phyloP scores from a whole-genome alignment of 148 eudicot species.

The Camellia lanceoleosa region DNA sequence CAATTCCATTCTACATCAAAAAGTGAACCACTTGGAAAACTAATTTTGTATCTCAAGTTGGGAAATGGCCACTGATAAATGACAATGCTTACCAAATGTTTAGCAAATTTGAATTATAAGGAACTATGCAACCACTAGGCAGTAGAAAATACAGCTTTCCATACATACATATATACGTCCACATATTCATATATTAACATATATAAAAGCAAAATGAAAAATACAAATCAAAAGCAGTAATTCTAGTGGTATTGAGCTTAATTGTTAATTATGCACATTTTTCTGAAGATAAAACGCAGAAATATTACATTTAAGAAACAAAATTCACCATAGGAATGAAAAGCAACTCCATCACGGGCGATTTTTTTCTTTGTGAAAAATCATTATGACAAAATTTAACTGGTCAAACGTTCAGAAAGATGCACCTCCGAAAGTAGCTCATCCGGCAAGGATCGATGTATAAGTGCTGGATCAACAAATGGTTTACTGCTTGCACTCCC shows the following conservation, averaged over 20 bases:
- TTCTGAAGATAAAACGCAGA: not conserved
- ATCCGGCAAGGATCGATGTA: constrained; percentile 80
- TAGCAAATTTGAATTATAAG: no score
- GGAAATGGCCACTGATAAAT: no score
- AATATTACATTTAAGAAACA: not conserved
- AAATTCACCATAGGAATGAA: not conserved
- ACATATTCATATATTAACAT: not conserved
- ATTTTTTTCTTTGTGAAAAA: not conserved
- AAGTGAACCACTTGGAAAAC: no score
- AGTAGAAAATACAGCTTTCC: not conserved
- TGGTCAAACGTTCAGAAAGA: not conserved
- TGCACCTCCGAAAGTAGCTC: constrained; percentile 93
- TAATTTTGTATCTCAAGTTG: no score
- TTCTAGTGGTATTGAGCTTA: not conserved
- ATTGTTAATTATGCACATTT: not conserved
- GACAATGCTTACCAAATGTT: no score
- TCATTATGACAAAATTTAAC: not conserved
- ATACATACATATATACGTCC: not conserved
- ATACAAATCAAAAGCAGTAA: constrained; percentile 2
- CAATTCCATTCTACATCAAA: not conserved
- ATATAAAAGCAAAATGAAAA: not conserved
- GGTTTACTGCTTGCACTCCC: constrained; percentile 61
- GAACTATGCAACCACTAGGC: no score
- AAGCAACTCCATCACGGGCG: constrained; percentile 4
- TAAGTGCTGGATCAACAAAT: constrained; percentile 56